phyloP scores from a whole-genome alignment of 2,329 filamentous ascomycete species.

The Fusarium drepaniforme region DNA sequence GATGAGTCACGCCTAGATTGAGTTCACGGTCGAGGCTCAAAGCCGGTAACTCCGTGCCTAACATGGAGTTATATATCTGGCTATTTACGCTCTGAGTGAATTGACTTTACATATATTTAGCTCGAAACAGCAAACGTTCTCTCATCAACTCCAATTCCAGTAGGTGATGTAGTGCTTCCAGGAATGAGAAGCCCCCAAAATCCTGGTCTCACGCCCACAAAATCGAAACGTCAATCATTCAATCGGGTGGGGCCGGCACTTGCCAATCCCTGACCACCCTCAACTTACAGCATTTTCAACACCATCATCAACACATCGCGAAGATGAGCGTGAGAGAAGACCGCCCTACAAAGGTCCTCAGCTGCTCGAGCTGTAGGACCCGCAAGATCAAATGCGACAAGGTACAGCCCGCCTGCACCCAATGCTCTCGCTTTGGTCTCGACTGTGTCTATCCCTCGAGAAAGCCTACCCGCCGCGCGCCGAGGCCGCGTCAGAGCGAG shows the following conservation, averaged over 20 bases:
- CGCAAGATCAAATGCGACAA: conserved; percentile 73
- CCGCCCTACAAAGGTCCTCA: conserved; percentile 52
- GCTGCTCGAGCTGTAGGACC: conserved; percentile 72
- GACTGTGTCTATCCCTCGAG: conserved; percentile 62
- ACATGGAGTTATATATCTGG: not conserved
- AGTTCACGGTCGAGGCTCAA: not conserved
- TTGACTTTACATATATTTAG: not conserved
- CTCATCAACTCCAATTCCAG: not conserved
- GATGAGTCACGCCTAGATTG: not conserved
- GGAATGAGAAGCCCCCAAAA: not conserved
- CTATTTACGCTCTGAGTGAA: no score
- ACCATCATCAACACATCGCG: not conserved
- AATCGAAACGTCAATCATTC: conserved; percentile 27
- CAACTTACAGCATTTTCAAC: conserved; percentile 26
- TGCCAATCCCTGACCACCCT: conserved; percentile 4
- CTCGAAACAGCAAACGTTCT: not conserved
- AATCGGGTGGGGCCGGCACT: conserved; percentile 28
- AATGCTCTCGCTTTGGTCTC: conserved; percentile 61
- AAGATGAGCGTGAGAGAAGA: conserved; percentile 37
- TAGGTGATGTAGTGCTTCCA: not conserved
- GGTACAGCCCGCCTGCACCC: conserved; percentile 63
- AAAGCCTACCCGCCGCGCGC: conserved; percentile 56
- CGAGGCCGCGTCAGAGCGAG: conserved; percentile 57
- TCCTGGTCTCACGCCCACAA: conserved; percentile 13
- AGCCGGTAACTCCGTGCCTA: not conserved